Percentiles rank a stretch among this genome's conserved stretches.
phyloP scores from a whole-genome alignment of 2,329 filamentous ascomycete species.

The Hymenoscyphus fructigenus region DNA sequence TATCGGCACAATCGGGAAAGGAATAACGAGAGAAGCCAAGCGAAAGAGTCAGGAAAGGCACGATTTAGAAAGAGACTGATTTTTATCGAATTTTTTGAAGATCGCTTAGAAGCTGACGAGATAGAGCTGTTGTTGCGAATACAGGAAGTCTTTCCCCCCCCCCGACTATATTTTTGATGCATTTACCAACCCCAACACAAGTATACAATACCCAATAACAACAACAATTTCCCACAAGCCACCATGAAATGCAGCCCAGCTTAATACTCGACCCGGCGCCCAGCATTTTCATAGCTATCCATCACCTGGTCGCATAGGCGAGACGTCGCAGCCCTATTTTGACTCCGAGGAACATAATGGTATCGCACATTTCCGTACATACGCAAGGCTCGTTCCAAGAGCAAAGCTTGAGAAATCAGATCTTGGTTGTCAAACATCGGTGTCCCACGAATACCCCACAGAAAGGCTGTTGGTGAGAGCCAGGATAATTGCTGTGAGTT shows the following conservation, averaged over 20 bases:
- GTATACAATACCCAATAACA: neutral
- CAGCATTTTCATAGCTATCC: neutral
- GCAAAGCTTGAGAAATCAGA: neutral
- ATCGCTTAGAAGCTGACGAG: too few relatives aligned
- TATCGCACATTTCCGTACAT: neutral
- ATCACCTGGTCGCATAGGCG: neutral
- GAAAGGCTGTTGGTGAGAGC: neutral
- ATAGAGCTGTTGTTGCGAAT: too few relatives aligned
- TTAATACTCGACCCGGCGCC: neutral
- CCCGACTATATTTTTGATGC: too few relatives aligned
- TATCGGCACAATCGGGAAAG: too few relatives aligned
- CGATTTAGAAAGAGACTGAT: too few relatives aligned
- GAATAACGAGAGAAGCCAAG: too few relatives aligned
- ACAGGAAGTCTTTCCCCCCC: too few relatives aligned
- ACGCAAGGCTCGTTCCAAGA: neutral
- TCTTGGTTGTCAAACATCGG: neutral
- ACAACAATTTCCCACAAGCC: neutral
- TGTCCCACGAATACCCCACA: neutral
- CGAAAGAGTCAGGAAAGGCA: too few relatives aligned
- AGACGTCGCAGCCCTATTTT: neutral
- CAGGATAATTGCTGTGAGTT: neutral
- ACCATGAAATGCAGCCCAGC: neutral
- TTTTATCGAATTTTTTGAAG: too few relatives aligned
- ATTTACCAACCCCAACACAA: too few relatives aligned
- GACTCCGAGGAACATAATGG: neutral